phyloP scores from a whole-genome alignment of 208 protist species.

The Phytomonas sp. region DNA sequence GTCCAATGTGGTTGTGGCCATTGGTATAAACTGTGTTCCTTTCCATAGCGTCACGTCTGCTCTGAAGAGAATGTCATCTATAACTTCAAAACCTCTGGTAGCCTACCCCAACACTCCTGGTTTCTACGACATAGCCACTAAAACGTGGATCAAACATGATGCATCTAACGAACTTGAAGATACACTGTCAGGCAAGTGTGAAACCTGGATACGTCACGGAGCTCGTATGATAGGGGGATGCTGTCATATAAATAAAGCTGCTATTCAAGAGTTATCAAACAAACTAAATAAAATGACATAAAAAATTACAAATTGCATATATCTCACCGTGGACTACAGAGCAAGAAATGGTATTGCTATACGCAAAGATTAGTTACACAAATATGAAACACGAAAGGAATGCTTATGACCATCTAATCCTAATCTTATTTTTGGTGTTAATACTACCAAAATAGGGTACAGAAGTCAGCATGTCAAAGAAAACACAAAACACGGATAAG shows the following conservation, averaged over 20 bases:
- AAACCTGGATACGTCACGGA: constrained; percentile 19
- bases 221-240: constrained; percentile 46
- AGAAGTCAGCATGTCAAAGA: constrained; percentile 4
- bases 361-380: neutral
- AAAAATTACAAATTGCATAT: neutral
- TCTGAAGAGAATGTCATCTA: constrained; percentile 19
- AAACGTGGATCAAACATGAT: constrained; percentile 18
- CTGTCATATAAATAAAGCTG: constrained; percentile 21
- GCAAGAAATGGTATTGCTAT: constrained; percentile 5
- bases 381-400: constrained; percentile 7
- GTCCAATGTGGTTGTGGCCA: constrained; percentile 24
- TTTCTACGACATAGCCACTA: constrained; percentile 26
- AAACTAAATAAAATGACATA: neutral
- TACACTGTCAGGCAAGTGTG: constrained; percentile 15
- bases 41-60: constrained; percentile 15
- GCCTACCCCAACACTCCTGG: constrained; percentile 59
- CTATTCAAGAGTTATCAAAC: constrained; percentile 12
- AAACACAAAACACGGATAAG: constrained; percentile 4
- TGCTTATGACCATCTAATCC: constrained; percentile 8
- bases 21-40: constrained; percentile 56
- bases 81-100: constrained; percentile 43
- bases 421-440: constrained; percentile 6
- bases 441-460: constrained; percentile 3
- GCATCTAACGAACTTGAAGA: constrained; percentile 3
- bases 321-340: neutral